Base-by-base conservation (phyloP, 2,329 filamentous ascomycete species). In the Juglanconis oblonga region DNA sequence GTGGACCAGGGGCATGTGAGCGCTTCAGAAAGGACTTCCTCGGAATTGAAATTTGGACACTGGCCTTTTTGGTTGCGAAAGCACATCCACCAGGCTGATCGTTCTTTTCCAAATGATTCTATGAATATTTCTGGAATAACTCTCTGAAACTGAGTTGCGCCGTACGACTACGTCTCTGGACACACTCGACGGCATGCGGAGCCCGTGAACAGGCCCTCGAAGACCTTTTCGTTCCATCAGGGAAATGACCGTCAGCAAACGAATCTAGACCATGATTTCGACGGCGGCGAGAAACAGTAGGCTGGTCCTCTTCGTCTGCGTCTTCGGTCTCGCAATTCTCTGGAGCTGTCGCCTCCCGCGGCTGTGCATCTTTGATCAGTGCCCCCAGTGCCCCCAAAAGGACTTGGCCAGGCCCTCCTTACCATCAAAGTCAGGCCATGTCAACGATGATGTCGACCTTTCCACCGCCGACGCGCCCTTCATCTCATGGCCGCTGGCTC, bases 401-500 rank as follows among this genome's bases (percentile, higher is more conserved):
- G n/a, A 31, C 55, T 14, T 48, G 32, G 32, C 24, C 57, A 17
- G 11, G 10, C n/a, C 13, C 33, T 5, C 31, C 13, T 13, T 13
- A 14, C 2, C 29, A 31, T 17, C 2, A 62, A 32, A n/a, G 32
- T 52, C 40, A 52, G 2, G 24, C 4, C 31, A 40, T 38, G 53
- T 47, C 4, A 62, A 64, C 29, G 65, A 64, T 55, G 65, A 68
- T 24, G 57, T 72, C 60, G 76, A 78, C 63, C 67, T 78, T 10
- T 75, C 75, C 6, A 64, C 68, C 13, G 69, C 73, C 13, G 73
- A 77, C 38, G 72, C 75, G 2, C 75, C 76, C 11, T 80, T 80
- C 66, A 67, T 80, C 66, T 68, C 74, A 42, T 79, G 79, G 78
- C 78, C 79, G 6, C 65, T 81, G 52, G 70, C 71, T 42, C 68